Base-by-base conservation (phyloP, 768 basidiomycete species). In the Gyrodon lividus region DNA sequence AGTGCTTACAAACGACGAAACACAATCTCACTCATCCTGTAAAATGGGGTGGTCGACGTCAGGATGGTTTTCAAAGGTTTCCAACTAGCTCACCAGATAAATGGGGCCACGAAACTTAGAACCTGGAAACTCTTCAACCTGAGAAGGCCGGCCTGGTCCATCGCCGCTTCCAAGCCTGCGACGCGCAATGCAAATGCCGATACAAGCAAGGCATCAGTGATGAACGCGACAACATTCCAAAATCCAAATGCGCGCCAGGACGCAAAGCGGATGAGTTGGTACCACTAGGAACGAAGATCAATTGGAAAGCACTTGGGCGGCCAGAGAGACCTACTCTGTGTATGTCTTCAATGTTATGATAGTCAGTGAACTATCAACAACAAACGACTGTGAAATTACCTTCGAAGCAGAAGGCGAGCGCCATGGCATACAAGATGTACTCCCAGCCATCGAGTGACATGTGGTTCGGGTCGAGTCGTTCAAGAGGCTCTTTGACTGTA, bases 211-310 rank as follows among this genome's bases (percentile, higher is more conserved):
- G 75, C 69, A 63, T 95, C 86, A 8, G 90, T 96, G 13, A 86
- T 60, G 51, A 91, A 75, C 12, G 84, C 79, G 38, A 92, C 73
- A 23, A 79, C 58, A 50, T 80, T 82, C 92, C 90, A 92, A 65
- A 92, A 92, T 14, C 80, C 80, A 60, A 94, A 82, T 2, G 89
- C 85, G n/a, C 83, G 79, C 78, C 83, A 89, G 13, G 89, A 85
- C 30, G 86, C 86, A 57, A 92, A 84, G 3, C 80, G 74, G 17
- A 94, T 72, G 2, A 89, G 77, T 62, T 84, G 82, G 61, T 76
- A 84, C 48, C 89, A 75, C 90, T 92, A 52, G 0, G 20, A 26
- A 50, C 41, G 43, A 33, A 16, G 13, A 38, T 45, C 55, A 55
- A 23, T 48, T 20, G 22, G 20, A 19, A 31, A 35, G 6, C 5